Conservation (phyloP, 2,329 filamentous ascomycete genomes). For the Rutstroemia sydowiana region DNA sequence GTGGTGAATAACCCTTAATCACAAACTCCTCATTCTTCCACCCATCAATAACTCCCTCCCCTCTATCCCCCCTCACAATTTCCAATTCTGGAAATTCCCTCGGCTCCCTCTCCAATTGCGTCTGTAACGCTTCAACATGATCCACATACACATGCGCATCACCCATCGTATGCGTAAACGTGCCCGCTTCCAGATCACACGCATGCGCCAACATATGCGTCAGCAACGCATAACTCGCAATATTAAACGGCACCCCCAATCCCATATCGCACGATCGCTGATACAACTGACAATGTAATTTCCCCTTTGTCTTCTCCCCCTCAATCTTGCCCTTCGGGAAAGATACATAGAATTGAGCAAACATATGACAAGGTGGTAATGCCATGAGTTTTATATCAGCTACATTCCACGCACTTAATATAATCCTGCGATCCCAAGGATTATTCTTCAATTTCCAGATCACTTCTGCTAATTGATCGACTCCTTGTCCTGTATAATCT, state of each 20-base stretch:
- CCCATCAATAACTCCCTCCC: constrained; percentile 65
- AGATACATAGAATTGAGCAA: constrained; percentile 71
- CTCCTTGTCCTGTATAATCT: constrained; percentile 81
- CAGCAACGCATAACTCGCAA: constrained; percentile 85
- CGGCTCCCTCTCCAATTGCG: constrained; percentile 75
- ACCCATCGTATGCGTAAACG: constrained; percentile 90
- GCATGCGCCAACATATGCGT: constrained; percentile 93
- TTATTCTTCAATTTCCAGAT: constrained; percentile 75
- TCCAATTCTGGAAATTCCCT: constrained; percentile 71
- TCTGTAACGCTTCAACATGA: constrained; percentile 78
- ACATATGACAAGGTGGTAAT: constrained; percentile 92
- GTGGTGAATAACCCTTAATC: constrained; percentile 80
- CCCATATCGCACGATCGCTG: constrained; percentile 97
- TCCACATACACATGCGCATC: constrained; percentile 96
- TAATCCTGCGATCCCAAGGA: constrained; percentile 84
- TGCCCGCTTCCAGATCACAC: constrained; percentile 76
- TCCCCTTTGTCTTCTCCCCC: constrained; percentile 46
- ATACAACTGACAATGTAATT: constrained; percentile 82
- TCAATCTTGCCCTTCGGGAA: constrained; percentile 22
- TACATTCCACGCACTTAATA: constrained; percentile 92
- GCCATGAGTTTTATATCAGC: constrained; percentile 82
- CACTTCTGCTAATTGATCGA: constrained; percentile 90
- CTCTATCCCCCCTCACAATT: constrained; percentile 59
- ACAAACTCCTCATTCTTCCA: constrained; percentile 87
- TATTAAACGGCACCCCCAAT: constrained; percentile 91